These are phyloP conservation scores for Chaetomium sp. DNA, from an alignment of 2,329 filamentous ascomycete species.

Conservation along the genomic window DNA sequence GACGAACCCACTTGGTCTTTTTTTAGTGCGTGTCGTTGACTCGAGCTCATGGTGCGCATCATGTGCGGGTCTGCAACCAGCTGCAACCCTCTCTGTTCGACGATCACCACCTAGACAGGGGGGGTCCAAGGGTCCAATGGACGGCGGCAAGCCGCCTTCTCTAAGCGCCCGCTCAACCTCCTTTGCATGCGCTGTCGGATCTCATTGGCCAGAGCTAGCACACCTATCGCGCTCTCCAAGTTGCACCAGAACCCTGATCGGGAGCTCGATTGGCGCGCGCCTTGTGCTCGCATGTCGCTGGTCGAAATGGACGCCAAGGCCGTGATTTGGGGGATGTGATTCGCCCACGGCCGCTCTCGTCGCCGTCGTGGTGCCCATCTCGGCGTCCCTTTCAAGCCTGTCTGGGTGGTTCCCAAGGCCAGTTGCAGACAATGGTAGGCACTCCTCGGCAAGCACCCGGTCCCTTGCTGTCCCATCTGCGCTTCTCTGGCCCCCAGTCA, in stretches of 20 bases:
- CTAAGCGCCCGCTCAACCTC: conserved; percentile 24
- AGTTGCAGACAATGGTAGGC: neutral
- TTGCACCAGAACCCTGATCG: conserved; percentile 2
- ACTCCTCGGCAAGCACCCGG: conserved; percentile 5
- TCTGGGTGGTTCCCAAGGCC: neutral
- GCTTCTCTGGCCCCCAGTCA: conserved; percentile 16
- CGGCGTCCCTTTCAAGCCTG: conserved; percentile 6
- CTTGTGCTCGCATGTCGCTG: conserved; percentile 19
- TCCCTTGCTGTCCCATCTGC: conserved; percentile 11
- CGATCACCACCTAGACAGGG: too few species aligned
- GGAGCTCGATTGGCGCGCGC: conserved; percentile 24
- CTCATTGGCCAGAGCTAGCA: conserved; percentile 21
- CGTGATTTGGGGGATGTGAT: conserved; percentile 16
- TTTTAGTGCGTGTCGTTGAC: too few species aligned
- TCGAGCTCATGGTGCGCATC: too few species aligned
- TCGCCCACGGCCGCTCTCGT: conserved; percentile 14
- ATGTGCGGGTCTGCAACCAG: too few species aligned
- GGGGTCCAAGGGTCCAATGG: conserved; percentile 14
- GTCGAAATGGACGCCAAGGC: conserved; percentile 19
- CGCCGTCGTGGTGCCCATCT: conserved; percentile 18
- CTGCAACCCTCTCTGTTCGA: too few species aligned
- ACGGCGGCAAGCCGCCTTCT: conserved; percentile 11
- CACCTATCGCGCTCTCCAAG: conserved; percentile 5
- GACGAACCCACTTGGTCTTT: too few species aligned
- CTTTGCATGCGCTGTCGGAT: conserved; percentile 4